phyloP scores from a whole-genome alignment of 2,329 filamentous ascomycete genomes.

The Colletotrichum eremochloae region DNA sequence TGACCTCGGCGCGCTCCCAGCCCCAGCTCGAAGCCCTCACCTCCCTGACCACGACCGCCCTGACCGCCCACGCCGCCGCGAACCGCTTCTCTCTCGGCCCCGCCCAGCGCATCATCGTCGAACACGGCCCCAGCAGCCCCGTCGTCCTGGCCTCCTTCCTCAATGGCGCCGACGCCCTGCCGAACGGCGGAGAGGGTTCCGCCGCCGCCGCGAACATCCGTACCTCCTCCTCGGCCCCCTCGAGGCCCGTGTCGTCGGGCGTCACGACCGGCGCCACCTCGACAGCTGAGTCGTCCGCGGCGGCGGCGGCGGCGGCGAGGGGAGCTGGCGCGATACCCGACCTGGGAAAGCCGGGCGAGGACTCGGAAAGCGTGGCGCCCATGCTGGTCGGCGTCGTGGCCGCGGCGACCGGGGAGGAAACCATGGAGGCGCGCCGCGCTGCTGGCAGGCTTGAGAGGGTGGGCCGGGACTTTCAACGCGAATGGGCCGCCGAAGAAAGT shows the following conservation, averaged over 20 bases:
- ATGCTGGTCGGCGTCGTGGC: conserved; percentile 69
- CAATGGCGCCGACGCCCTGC: conserved; percentile 50
- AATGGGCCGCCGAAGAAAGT: conserved; percentile 59
- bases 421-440: conserved; percentile 65
- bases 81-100: conserved; percentile 65
- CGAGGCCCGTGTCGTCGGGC: conserved; percentile 23
- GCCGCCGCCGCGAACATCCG: conserved; percentile 15
- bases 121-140: conserved; percentile 61
- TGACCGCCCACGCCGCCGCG: conserved; percentile 66
- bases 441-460: conserved; percentile 67
- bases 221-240: conserved; percentile 21
- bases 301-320: conserved; percentile 1
- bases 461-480: conserved; percentile 66
- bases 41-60: conserved; percentile 64
- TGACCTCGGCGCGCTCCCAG: conserved; percentile 64
- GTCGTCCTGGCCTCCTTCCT: conserved; percentile 62
- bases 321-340: conserved; percentile 17
- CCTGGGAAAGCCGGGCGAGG: conserved; percentile 20
- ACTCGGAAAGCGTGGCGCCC: conserved; percentile 54
- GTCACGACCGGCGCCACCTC: conserved; percentile 8
- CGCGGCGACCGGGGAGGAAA: conserved; percentile 61
- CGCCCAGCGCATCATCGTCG: conserved; percentile 70
- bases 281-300: conserved; percentile 23
- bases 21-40: conserved; percentile 64
- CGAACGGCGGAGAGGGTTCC: conserved; percentile 31